Evolutionary conservation across 2,329 filamentous ascomycete genomes (phyloP).

Genomic region (Beauveria asiatica): DNA sequence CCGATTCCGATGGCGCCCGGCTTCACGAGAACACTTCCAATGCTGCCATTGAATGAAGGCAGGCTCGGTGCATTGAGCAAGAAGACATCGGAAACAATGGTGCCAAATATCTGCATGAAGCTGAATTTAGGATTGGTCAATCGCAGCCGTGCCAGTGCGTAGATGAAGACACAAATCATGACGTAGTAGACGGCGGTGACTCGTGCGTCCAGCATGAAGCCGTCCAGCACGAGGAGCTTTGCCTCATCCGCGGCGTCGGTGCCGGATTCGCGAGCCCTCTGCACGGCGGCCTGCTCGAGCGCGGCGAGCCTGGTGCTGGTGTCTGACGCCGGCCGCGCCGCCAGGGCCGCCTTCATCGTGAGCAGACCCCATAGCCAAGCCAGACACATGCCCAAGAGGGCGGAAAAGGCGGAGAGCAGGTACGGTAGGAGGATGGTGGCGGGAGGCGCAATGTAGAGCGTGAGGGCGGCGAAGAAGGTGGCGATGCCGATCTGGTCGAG

Average conservation of each 20-base stretch:
- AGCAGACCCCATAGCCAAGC: constrained; percentile 42
- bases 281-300: constrained; percentile 27
- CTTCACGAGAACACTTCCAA: constrained; percentile 32
- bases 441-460: constrained; percentile 37
- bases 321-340: constrained; percentile 30
- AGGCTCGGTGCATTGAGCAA: constrained; percentile 33
- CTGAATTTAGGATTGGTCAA: constrained; percentile 36
- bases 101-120: constrained; percentile 36
- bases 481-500: constrained; percentile 32
- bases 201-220: constrained; percentile 38
- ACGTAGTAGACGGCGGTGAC: constrained; percentile 30
- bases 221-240: constrained; percentile 30
- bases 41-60: constrained; percentile 29
- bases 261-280: constrained; percentile 21
- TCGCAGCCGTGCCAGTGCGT: constrained; percentile 33
- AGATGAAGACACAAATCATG: constrained; percentile 35
- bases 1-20: constrained; percentile 38
- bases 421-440: constrained; percentile 37
- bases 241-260: constrained; percentile 20
- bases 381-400: constrained; percentile 36
- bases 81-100: constrained; percentile 37
- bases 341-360: constrained; percentile 38
- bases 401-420: constrained; percentile 31
- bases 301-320: constrained; percentile 25
- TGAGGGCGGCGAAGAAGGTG: constrained; percentile 34